Percentiles rank a stretch among this genome's conserved stretches.
These are phyloP conservation scores for Lagerstroemia speciosa DNA, from an alignment of 345 rosid genomes.

Conservation along the genomic window DNA sequence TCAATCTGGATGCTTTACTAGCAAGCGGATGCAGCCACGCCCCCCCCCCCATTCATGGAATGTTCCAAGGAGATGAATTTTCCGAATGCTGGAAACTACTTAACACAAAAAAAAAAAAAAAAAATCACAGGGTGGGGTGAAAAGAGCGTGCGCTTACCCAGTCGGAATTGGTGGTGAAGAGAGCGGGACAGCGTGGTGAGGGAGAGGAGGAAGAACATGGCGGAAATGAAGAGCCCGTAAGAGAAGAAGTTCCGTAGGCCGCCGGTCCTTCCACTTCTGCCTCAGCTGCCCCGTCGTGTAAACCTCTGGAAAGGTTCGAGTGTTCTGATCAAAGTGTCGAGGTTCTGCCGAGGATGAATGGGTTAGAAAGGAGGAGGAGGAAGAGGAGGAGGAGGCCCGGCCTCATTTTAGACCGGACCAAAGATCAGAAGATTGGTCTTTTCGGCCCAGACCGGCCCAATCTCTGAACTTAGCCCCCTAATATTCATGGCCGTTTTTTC, in stretches of 20 bases:
- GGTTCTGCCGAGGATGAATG: not conserved
- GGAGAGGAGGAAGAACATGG: conserved; percentile 69
- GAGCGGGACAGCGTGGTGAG: conserved; percentile 62
- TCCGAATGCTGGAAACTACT: not conserved
- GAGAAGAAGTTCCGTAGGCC: conserved; percentile 59
- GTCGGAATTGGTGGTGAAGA: conserved; percentile 48
- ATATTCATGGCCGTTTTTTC: no score
- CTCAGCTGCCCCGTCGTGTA: no score
- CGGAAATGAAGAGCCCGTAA: conserved; percentile 76
- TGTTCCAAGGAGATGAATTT: not conserved
- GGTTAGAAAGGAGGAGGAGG: no score
- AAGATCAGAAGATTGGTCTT: no score
- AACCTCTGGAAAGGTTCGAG: no score
- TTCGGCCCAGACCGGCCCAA: no score
- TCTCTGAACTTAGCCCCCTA: no score
- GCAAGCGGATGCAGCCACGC: not conserved
- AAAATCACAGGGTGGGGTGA: conserved; percentile 22
- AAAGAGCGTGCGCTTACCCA: conserved; percentile 4
- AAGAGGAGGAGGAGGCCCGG: no score
- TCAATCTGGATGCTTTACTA: not conserved
- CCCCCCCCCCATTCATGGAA: not conserved
- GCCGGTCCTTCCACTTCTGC: conserved; percentile 24
- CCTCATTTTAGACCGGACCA: no score
- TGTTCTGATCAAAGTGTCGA: not conserved
- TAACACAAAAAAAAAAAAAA: not conserved